Conservation (phyloP, 106 monocot genomes). For the Agapanthus africanus region DNA sequence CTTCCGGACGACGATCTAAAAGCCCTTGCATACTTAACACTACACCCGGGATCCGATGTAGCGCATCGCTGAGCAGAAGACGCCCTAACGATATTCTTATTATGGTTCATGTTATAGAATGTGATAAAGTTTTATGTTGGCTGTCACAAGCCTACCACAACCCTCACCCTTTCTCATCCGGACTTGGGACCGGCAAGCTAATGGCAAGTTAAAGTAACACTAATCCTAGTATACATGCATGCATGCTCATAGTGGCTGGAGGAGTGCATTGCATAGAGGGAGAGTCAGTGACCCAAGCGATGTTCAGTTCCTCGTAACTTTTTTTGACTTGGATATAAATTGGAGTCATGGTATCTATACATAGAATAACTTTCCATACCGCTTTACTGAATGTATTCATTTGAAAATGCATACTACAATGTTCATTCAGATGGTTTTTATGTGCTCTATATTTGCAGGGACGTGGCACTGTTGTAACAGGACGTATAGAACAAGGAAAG, state of each 20-base stretch:
- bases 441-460: conserved; percentile 29
- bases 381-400: background rate
- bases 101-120: too few relatives aligned
- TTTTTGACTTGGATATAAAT: background rate
- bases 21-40: too few relatives aligned
- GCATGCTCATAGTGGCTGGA: background rate
- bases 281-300: background rate
- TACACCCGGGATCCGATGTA: too few relatives aligned
- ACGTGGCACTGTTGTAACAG: conserved; percentile 79
- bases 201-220: too few relatives aligned
- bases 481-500: conserved; percentile 46
- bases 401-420: background rate
- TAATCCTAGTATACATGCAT: background rate
- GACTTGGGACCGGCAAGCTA: too few relatives aligned
- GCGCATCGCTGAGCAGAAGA: too few relatives aligned
- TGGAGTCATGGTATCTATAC: background rate
- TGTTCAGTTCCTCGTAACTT: background rate
- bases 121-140: too few relatives aligned
- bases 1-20: too few relatives aligned
- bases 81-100: too few relatives aligned
- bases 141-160: too few relatives aligned
- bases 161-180: too few relatives aligned
- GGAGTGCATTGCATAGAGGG: background rate
- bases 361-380: background rate
- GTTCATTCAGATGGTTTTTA: background rate